Conservation (phyloP, 2,329 filamentous ascomycete genomes). For the Fusarium hainanense region DNA sequence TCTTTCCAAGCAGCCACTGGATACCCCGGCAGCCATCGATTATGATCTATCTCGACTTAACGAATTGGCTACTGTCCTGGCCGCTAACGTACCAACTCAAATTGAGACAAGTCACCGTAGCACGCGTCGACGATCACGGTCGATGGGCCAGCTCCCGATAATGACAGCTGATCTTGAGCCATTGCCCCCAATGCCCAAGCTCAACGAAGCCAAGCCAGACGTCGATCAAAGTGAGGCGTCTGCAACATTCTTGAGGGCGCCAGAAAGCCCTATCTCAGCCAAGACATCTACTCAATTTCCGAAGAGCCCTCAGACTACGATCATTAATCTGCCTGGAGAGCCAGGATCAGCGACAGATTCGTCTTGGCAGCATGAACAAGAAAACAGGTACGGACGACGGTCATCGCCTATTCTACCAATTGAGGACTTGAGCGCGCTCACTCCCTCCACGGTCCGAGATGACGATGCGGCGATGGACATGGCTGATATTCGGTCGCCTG, state of each 20-base stretch:
- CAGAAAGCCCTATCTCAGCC: conserved; percentile 10
- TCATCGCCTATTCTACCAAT: conserved; percentile 64
- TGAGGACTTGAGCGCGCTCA: conserved; percentile 47
- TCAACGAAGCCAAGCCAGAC: conserved; percentile 1
- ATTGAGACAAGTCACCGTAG: conserved; percentile 7
- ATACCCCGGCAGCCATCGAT: conserved; percentile 59
- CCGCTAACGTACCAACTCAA: conserved; percentile 13
- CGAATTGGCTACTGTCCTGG: conserved; percentile 44
- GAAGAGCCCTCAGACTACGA: background rate
- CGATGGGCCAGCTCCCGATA: conserved; percentile 42
- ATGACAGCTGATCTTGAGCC: conserved; percentile 18
- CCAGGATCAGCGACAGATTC: conserved; percentile 11
- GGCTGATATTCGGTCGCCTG: conserved; percentile 64
- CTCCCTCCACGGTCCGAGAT: conserved; percentile 51
- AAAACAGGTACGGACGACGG: conserved; percentile 48
- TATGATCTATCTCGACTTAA: conserved; percentile 59
- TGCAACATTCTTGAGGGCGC: background rate
- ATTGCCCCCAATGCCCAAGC: conserved; percentile 9
- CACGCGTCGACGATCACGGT: conserved; percentile 45
- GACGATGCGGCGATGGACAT: conserved; percentile 57
- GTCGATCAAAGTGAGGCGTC: conserved; percentile 8
- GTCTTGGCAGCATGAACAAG: conserved; percentile 11
- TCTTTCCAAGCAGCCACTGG: conserved; percentile 59
- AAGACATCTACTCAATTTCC: conserved; percentile 19
- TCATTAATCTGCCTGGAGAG: conserved; percentile 5